Percentiles rank a stretch among this genome's conserved stretches.
These are phyloP conservation scores for Hyparrhenia diplandra DNA, from an alignment of 176 grass and related monocot genomes.

Conservation along the genomic window DNA sequence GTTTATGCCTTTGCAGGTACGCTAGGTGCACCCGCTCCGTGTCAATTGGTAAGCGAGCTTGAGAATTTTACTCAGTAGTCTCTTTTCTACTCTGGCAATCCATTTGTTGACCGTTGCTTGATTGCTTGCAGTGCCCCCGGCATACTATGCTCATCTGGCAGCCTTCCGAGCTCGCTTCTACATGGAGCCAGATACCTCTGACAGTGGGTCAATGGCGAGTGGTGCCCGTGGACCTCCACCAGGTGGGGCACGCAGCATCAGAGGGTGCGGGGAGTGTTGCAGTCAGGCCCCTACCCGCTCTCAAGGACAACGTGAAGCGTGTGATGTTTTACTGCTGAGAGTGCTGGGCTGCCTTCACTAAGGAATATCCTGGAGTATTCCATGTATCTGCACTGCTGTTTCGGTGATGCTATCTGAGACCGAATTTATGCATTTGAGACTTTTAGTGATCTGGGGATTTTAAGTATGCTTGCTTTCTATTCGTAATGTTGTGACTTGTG, in stretches of 20 bases:
- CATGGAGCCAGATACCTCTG: slow-evolving; percentile 85
- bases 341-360: not conserved
- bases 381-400: not conserved
- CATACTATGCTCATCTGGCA: slow-evolving; percentile 87
- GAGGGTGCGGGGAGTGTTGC: slow-evolving; percentile 59
- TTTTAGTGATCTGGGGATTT: not conserved
- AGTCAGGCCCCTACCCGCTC: slow-evolving; percentile 81
- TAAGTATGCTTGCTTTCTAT: not conserved
- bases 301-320: slow-evolving; percentile 85
- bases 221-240: slow-evolving; percentile 44
- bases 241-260: slow-evolving; percentile 38
- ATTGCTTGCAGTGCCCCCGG: slow-evolving; percentile 71
- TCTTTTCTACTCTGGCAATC: not conserved
- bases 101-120: not conserved
- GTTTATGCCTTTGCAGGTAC: slow-evolving; percentile 52
- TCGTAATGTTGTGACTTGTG: not conserved
- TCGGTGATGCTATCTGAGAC: not conserved
- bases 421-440: not conserved
- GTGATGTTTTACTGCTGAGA: slow-evolving; percentile 95
- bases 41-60: slow-evolving; percentile 65
- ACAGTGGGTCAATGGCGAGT: slow-evolving; percentile 75
- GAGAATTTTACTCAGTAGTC: not conserved
- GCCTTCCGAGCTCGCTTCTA: slow-evolving; percentile 88
- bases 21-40: slow-evolving; percentile 88
- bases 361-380: not conserved